Evolutionary conservation across 148 eudicot genomes (phyloP).

Genomic region (Vaccinium darrowii): DNA sequence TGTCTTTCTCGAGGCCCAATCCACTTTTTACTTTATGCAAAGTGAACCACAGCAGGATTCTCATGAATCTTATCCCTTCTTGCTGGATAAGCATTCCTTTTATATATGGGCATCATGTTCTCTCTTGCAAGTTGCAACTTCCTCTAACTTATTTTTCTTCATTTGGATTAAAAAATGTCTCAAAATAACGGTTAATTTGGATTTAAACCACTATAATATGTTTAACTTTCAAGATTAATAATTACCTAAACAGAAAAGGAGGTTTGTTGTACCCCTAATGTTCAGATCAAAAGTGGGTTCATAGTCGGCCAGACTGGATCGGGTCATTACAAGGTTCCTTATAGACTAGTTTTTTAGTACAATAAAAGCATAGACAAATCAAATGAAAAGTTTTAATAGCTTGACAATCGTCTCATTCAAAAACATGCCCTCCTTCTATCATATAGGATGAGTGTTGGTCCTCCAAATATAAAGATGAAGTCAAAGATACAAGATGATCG

Average conservation of each 20-base stretch:
- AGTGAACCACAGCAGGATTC: not conserved
- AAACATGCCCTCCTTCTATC: not conserved
- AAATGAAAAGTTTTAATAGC: not conserved
- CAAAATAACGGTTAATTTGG: not conserved
- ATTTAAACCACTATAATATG: not conserved
- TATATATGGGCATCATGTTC: not conserved
- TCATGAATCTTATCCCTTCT: not conserved
- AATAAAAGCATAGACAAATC: not conserved
- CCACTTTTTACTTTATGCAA: not conserved
- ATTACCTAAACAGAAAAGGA: not conserved
- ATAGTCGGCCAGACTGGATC: too few relatives aligned
- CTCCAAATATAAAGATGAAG: not conserved
- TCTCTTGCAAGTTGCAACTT: not conserved
- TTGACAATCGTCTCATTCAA: not conserved
- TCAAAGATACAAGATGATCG: not conserved
- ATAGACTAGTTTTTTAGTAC: too few relatives aligned
- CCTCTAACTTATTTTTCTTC: not conserved
- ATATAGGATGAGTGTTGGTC: not conserved
- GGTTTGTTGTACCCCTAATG: too few relatives aligned
- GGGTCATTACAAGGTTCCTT: too few relatives aligned
- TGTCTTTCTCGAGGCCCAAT: not conserved
- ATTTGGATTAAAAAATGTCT: not conserved
- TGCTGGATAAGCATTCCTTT: not conserved
- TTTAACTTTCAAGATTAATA: not conserved
- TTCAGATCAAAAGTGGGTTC: too few relatives aligned